These are phyloP conservation scores for Phalaenopsis aphrodite DNA, from an alignment of 106 monocot genomes.

Conservation along the genomic window DNA sequence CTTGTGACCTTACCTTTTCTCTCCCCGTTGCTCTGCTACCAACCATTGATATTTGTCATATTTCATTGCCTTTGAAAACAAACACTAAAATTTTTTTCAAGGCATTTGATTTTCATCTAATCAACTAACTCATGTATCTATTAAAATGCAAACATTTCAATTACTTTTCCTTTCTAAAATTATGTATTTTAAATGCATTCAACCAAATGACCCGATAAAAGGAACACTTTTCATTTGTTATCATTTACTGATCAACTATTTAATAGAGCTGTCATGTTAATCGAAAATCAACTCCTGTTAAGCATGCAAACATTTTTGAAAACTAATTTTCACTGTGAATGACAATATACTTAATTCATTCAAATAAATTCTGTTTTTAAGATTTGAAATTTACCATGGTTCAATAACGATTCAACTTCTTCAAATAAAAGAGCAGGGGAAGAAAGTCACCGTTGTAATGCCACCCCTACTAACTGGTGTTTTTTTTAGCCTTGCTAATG, in stretches of 20 bases:
- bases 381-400: not conserved
- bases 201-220: too few relatives aligned
- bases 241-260: not conserved
- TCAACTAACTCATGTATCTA: too few relatives aligned
- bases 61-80: too few relatives aligned
- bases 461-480: not conserved
- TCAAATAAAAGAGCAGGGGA: not conserved
- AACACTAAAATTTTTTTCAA: too few relatives aligned
- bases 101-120: too few relatives aligned
- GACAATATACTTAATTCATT: not conserved
- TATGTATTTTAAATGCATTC: too few relatives aligned
- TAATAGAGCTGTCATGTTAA: not conserved
- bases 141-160: too few relatives aligned
- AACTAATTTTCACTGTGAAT: not conserved
- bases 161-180: too few relatives aligned
- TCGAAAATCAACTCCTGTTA: not conserved
- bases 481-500: not conserved
- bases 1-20: too few relatives aligned
- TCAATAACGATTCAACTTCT: not conserved
- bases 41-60: too few relatives aligned
- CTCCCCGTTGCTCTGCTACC: too few relatives aligned
- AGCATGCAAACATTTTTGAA: not conserved
- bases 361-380: not conserved
- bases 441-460: not conserved
- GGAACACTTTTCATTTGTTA: not conserved